Percentiles rank a stretch among this genome's conserved stretches.
phyloP scores from a whole-genome alignment of 768 basidiomycete genomes.

The Tulasnella sp. region DNA sequence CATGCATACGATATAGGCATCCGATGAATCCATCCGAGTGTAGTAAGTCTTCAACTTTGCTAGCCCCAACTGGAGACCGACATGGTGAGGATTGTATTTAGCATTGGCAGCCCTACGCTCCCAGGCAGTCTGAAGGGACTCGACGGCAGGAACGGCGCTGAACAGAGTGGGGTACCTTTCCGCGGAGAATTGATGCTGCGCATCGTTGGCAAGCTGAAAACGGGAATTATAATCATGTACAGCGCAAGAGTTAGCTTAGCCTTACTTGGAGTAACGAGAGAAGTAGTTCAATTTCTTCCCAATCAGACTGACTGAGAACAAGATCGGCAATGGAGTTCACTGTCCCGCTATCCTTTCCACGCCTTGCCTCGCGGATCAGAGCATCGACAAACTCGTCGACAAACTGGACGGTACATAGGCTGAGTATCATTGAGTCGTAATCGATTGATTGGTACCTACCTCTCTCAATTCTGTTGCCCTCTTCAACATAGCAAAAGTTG shows the following conservation, averaged over 20 bases:
- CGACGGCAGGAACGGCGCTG: neutral
- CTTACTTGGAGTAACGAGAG: too few relatives aligned
- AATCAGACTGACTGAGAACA: too few relatives aligned
- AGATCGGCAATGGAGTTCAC: neutral
- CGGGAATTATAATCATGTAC: neutral
- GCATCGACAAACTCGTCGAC: neutral
- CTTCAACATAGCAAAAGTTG: neutral
- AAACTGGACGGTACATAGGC: neutral
- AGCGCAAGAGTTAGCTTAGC: too few relatives aligned
- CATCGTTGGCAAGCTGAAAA: conserved; percentile 3
- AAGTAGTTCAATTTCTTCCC: too few relatives aligned
- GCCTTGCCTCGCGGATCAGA: neutral
- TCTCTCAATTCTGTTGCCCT: conserved; percentile 3
- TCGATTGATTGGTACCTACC: conserved; percentile 1
- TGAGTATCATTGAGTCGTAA: neutral
- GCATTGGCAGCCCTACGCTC: neutral
- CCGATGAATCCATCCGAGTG: neutral
- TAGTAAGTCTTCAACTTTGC: conserved; percentile 7
- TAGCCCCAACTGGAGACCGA: neutral
- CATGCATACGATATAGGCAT: conserved; percentile 5
- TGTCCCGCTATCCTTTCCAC: neutral
- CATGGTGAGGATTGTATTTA: neutral
- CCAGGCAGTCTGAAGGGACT: neutral
- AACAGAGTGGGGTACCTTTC: conserved; percentile 1
- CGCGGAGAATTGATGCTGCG: conserved; percentile 14